Percentiles rank a stretch among this genome's conserved stretches.
These are phyloP conservation scores for Vigna trinervia DNA, from an alignment of 306 rosid species.

Conservation along the genomic window DNA sequence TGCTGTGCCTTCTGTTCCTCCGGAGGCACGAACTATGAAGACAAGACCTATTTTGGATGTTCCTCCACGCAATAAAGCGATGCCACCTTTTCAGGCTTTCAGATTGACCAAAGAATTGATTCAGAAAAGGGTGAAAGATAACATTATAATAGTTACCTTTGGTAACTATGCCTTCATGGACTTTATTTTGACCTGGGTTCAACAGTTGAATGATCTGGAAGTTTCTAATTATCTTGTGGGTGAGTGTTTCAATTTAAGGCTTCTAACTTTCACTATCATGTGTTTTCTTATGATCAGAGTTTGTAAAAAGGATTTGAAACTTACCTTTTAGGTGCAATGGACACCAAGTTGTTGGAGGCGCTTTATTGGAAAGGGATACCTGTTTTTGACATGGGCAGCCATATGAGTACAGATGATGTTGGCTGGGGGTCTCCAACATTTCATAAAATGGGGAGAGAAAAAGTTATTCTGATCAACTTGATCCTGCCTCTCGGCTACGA, in stretches of 20 bases:
- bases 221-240: slow-evolving; percentile 90
- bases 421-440: slow-evolving; percentile 99
- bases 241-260: slow-evolving; percentile 51
- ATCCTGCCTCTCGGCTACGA: slow-evolving; percentile 84
- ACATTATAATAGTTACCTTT: slow-evolving; percentile 81
- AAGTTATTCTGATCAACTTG: slow-evolving; percentile 85
- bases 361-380: slow-evolving; percentile 95
- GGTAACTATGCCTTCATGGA: slow-evolving; percentile 99
- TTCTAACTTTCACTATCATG: neutral
- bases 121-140: slow-evolving; percentile 80
- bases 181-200: slow-evolving; percentile 91
- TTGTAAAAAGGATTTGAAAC: slow-evolving; percentile 43
- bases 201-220: slow-evolving; percentile 77
- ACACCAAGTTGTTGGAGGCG: slow-evolving; percentile 87
- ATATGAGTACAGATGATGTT: slow-evolving; percentile 93
- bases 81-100: slow-evolving; percentile 74
- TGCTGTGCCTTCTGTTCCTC: slow-evolving; percentile 40
- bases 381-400: slow-evolving; percentile 97
- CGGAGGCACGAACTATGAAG: slow-evolving; percentile 42
- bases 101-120: slow-evolving; percentile 73
- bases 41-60: slow-evolving; percentile 61
- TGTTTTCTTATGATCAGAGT: slow-evolving; percentile 33
- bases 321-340: slow-evolving; percentile 90
- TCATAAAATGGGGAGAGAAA: slow-evolving; percentile 99
- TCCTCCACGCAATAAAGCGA: slow-evolving; percentile 56